Evolutionary conservation across 805 yeast genomes (phyloP).

Genomic region (Zygotorulaspora chibaensis): DNA sequence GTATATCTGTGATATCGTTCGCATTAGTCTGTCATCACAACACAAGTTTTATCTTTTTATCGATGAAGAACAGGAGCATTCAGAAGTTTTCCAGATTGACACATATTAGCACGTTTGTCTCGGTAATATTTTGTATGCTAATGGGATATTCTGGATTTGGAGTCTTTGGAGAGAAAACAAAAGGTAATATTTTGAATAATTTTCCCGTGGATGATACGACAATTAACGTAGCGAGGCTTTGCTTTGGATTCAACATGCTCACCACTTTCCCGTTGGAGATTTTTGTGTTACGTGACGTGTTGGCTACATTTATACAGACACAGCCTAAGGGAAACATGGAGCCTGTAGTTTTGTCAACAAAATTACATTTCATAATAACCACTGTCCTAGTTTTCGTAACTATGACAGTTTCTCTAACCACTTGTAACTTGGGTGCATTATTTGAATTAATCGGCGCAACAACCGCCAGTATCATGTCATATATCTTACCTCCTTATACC

Average conservation of each 20-base stretch:
- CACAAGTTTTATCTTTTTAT: constrained; percentile 83
- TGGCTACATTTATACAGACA: constrained; percentile 45
- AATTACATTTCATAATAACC: constrained; percentile 61
- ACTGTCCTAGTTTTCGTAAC: constrained; percentile 60
- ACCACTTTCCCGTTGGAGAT: constrained; percentile 89
- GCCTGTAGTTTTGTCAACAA: constrained; percentile 41
- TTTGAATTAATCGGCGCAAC: constrained; percentile 89
- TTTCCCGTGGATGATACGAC: constrained; percentile 70
- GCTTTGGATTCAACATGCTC: constrained; percentile 89
- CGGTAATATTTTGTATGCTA: constrained; percentile 70
- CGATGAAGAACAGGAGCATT: constrained; percentile 70
- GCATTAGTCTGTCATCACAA: constrained; percentile 96
- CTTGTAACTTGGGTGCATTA: constrained; percentile 87
- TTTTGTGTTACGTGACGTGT: constrained; percentile 83
- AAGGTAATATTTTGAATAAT: constrained; percentile 85
- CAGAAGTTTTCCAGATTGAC: constrained; percentile 72
- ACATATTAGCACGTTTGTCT: constrained; percentile 76
- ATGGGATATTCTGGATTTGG: constrained; percentile 79
- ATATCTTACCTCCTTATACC: constrained; percentile 85
- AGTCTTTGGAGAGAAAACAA: constrained; percentile 70
- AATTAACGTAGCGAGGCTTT: constrained; percentile 82
- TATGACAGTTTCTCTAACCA: constrained; percentile 69
- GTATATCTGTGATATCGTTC: constrained; percentile 89
- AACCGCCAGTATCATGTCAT: constrained; percentile 89
- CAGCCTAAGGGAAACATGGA: constrained; percentile 20